Base-by-base conservation (phyloP, 129 eudicot species). In the Erigeron canadensis region DNA sequence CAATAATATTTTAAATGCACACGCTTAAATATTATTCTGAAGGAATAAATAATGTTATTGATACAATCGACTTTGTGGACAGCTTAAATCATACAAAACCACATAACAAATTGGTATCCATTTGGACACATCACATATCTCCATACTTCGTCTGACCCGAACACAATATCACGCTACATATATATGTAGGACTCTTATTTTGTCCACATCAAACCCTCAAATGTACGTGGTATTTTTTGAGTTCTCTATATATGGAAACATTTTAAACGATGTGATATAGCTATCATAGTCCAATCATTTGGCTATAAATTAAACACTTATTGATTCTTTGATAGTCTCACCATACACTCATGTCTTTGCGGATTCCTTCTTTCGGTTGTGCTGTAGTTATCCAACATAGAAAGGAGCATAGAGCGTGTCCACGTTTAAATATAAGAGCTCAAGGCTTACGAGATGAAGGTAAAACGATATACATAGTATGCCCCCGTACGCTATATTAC, bases 11-110 rank as follows among this genome's bases (percentile, higher is more conserved):
- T 41, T 40, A 4, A 6, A 17, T 5, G 7, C 9, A 10, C 39
- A 8, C 46, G 3, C n/a, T 72, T 5, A 15, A 15, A n/a, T 0
- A 43, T 11, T 38, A 12, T 1, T 44, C 59, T 13, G 67, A 67
- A 42, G 50, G 63, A 16, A 38, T 13, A 62, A 59, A 67, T 76
- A 48, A 72, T 28, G 22, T 37, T 60, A 69, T 77, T 2, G 70
- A 60, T 77, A 37, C 23, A 77, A 77, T 77, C 81, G 75, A 69
- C 56, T 5, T 28, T 0, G 5, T 47, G 55, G 37, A 70, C 81
- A 77, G 75, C 70, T 77, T 10, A 16, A 69, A 21, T 3, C 5
- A 4, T 15, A 48, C 65, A 11, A 60, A 76, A 59, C 43, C 56
- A 70, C 68, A 50, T 69, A 13, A 8, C 40, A 77, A 15, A 51